These are phyloP conservation scores for Synchytrium microbalum DNA, from an alignment of 371 early-diverging fungal genomes.

Conservation along the genomic window DNA sequence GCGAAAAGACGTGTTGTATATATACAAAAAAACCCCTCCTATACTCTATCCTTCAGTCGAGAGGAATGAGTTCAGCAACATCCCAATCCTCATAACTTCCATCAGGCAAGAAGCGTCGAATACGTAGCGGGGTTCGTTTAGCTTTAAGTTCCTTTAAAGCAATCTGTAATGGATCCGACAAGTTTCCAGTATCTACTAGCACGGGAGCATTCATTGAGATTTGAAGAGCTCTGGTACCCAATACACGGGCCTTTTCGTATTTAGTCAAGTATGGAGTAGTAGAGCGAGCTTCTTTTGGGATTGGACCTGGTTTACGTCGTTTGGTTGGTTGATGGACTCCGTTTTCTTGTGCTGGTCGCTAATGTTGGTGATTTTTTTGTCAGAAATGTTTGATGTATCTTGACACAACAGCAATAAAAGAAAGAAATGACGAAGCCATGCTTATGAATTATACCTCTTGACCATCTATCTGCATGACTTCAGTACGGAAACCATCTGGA, in stretches of 20 bases:
- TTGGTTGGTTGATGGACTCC: neutral
- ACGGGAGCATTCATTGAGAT: constrained; percentile 93
- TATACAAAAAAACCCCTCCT: too few relatives aligned
- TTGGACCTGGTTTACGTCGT: constrained; percentile 6
- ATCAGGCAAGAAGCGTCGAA: constrained; percentile 95
- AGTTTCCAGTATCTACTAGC: constrained; percentile 87
- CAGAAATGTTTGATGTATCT: too few relatives aligned
- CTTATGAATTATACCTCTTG: neutral
- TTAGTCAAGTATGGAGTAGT: constrained; percentile 99
- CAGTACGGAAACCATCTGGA: neutral
- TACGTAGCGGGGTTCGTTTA: constrained; percentile 91
- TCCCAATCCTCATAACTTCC: constrained; percentile 97
- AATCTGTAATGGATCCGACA: constrained; percentile 95
- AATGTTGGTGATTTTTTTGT: too few relatives aligned
- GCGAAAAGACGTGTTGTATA: too few relatives aligned
- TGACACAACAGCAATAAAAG: too few relatives aligned
- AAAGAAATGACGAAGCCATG: too few relatives aligned
- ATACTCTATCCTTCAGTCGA: too few relatives aligned
- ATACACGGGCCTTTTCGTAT: constrained; percentile 96
- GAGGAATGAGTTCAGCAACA: constrained; percentile 79
- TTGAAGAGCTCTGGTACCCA: constrained; percentile 66
- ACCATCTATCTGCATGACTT: neutral
- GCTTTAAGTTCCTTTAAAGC: constrained; percentile 96
- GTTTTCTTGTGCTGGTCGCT: too few relatives aligned
- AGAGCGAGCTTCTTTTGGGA: constrained; percentile 47